Conservation (phyloP, 208 protist genomes). For the Trypanosomatidae sp. region DNA sequence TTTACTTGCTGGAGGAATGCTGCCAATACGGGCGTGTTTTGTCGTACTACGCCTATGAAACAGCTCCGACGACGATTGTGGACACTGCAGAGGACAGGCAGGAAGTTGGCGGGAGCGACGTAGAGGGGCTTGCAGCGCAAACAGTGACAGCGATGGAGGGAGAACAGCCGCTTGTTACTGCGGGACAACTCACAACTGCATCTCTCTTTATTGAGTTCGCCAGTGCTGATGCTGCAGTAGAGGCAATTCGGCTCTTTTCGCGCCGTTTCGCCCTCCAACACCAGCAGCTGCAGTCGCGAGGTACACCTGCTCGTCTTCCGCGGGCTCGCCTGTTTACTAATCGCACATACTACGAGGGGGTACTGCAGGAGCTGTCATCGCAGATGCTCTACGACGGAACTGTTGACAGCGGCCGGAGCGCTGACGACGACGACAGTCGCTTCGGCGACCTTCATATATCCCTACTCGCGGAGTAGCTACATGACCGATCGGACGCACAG, state of each 20-base stretch:
- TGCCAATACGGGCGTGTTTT: slow-evolving; percentile 77
- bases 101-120: not conserved
- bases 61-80: not conserved
- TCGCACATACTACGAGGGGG: slow-evolving; percentile 53
- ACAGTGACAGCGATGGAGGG: slow-evolving; percentile 1
- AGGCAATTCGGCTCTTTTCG: slow-evolving; percentile 51
- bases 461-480: slow-evolving; percentile 36
- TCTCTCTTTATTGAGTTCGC: slow-evolving; percentile 71
- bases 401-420: slow-evolving; percentile 1
- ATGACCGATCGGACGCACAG: not conserved
- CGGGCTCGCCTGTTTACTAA: slow-evolving; percentile 50
- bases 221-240: slow-evolving; percentile 38
- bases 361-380: slow-evolving; percentile 24
- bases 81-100: not conserved
- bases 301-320: not conserved
- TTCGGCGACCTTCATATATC: slow-evolving; percentile 46
- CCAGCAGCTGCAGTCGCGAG: not conserved
- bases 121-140: not conserved
- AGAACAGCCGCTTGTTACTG: not conserved
- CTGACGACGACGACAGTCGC: slow-evolving; percentile 16
- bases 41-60: slow-evolving; percentile 60
- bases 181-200: not conserved
- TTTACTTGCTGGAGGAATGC: slow-evolving; percentile 64
- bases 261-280: slow-evolving; percentile 22
- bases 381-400: slow-evolving; percentile 4